A percentile compares a stretch with the other conserved stretches of the same genome.
These are phyloP conservation scores for Inga laurina DNA, from an alignment of 306 rosid genomes.

Conservation along the genomic window DNA sequence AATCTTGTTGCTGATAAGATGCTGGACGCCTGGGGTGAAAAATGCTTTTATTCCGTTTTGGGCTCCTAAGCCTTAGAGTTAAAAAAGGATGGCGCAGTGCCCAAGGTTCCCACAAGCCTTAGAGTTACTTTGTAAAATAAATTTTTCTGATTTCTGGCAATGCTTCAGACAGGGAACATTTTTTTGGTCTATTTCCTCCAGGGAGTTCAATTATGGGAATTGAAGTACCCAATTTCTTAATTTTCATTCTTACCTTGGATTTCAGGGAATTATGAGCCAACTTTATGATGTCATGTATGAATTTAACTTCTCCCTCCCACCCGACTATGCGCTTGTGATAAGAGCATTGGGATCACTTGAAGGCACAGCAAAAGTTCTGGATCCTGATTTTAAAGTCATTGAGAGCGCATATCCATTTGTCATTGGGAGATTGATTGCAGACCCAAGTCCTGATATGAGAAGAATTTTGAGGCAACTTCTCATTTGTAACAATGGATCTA, in stretches of 20 bases:
- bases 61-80: conserved; percentile 18
- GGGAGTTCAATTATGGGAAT: conserved; percentile 26
- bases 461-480: conserved; percentile 89
- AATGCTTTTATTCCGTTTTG: conserved; percentile 20
- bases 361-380: conserved; percentile 95
- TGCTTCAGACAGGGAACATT: background rate
- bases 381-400: conserved; percentile 88
- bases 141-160: conserved; percentile 16
- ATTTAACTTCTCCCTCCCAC: conserved; percentile 89
- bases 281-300: conserved; percentile 85
- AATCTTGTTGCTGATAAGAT: background rate
- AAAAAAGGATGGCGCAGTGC: no score
- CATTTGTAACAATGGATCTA: conserved; percentile 81
- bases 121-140: conserved; percentile 5
- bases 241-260: conserved; percentile 42
- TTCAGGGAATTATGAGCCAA: conserved; percentile 92
- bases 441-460: conserved; percentile 97
- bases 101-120: background rate
- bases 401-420: conserved; percentile 96
- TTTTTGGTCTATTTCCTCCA: background rate
- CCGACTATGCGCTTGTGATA: conserved; percentile 94
- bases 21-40: background rate
- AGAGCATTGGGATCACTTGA: conserved; percentile 94
- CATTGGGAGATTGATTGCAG: conserved; percentile 89
- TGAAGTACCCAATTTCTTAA: conserved; percentile 11